Evolutionary conservation across 1,139 yeast genomes (phyloP), one percentile per base, ranked within the genome.

Genomic region (Scheffersomyces lignicola): DNA sequence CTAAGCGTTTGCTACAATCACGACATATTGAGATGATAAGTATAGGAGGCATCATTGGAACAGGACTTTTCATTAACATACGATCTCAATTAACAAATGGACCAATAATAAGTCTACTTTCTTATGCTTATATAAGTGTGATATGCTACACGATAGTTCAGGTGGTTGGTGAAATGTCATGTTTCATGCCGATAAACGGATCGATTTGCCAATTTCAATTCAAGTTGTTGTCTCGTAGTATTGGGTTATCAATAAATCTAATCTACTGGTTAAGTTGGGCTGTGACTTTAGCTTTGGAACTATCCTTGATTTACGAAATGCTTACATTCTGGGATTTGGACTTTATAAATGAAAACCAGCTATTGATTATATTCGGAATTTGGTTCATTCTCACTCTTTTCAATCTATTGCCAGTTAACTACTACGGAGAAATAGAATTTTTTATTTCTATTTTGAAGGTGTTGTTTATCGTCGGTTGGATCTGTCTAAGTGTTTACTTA

Each of bases 201-300:
- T 52, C 56, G 18, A 37, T 57, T 8, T 51, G 58, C 39, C 51
- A 45, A 29, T 52, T 54, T 33, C 53, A 48, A 28, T 45, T 44
- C 31, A 36, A 39, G 33, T 54, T 52, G 26, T 36, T 56, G 13
- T 47, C 56, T 12, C 34, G 42, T 12, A 37, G 47, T 23, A 38
- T 51, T 14, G 59, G 55, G 0, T 33, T 47, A 4, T 42, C 56
- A 18, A 54, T 52, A 29, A 51, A 52, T 34, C 25, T 49, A 26
- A 45, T 52, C 8, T 57, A 56, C 37, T 57, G 62, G 62, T 34
- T 56, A 16, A 49, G 58, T 29, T 57, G 62, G 62, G 47, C 52
- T 13, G 40, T 57, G 16, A 56, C 62, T 0, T 45, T 53, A 20
- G 59, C 59, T 6, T 39, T 56, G 15, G 61, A 57, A 33, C 40